Evolutionary conservation across 371 early-diverging fungal species (phyloP).

Genomic region (Actinomucor elegans): DNA sequence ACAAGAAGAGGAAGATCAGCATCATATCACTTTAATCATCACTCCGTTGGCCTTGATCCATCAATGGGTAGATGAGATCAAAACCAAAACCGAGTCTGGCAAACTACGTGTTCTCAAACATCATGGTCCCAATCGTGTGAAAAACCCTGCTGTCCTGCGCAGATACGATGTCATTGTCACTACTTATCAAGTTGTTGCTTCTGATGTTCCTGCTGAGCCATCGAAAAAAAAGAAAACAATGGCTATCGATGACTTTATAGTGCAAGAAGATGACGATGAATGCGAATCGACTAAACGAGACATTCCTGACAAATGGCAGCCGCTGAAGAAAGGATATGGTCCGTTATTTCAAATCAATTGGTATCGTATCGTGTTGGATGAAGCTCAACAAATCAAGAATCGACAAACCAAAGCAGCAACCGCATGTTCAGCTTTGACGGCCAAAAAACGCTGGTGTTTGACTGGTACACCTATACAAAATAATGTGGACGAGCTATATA

Average conservation of each 20-base stretch:
- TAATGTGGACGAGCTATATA: conserved; percentile 83
- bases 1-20: conserved; percentile 3
- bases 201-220: conserved; percentile 35
- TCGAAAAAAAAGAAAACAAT: conserved; percentile 11
- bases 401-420: conserved; percentile 62
- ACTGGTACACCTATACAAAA: conserved; percentile 88
- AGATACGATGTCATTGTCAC: conserved; percentile 75
- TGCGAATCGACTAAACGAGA: background rate
- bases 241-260: background rate
- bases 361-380: conserved; percentile 70
- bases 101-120: conserved; percentile 58
- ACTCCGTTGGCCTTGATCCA: conserved; percentile 65
- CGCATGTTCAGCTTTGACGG: conserved; percentile 58
- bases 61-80: conserved; percentile 70
- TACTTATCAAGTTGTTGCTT: conserved; percentile 65
- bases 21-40: conserved; percentile 61
- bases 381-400: conserved; percentile 90
- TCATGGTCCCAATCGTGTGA: conserved; percentile 53
- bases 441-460: conserved; percentile 80
- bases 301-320: background rate
- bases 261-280: background rate
- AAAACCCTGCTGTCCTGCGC: conserved; percentile 34
- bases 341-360: conserved; percentile 49
- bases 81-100: conserved; percentile 46
- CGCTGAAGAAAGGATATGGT: conserved; percentile 24